phyloP scores from a whole-genome alignment of 441 rosid species.

The California macrophylla region DNA sequence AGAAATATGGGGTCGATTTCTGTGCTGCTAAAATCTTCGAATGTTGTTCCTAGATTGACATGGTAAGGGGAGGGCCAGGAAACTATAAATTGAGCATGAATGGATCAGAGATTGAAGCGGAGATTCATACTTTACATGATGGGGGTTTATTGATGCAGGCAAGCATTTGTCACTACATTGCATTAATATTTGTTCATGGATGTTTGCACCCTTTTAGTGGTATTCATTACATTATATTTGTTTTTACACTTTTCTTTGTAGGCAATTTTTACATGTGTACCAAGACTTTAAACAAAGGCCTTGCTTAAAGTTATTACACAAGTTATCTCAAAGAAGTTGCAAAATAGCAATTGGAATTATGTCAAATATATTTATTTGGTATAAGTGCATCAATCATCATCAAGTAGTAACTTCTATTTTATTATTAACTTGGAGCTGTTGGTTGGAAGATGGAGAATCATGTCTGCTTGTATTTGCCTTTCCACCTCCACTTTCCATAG shows the following conservation, averaged over 20 bases:
- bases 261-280: neutral
- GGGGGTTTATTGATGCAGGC: conserved; percentile 99
- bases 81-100: conserved; percentile 87
- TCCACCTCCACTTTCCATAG: neutral
- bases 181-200: conserved; percentile 13
- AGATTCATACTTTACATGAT: conserved; percentile 94
- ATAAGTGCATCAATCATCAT: neutral
- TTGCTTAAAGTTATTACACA: neutral
- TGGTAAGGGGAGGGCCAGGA: conserved; percentile 92
- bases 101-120: conserved; percentile 85
- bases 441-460: neutral
- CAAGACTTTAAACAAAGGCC: neutral
- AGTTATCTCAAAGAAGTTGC: neutral
- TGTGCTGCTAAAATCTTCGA: conserved; percentile 3
- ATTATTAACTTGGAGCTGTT: neutral
- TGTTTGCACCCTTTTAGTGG: conserved; percentile 8
- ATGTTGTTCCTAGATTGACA: conserved; percentile 58
- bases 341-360: neutral
- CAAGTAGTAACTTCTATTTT: neutral
- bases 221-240: neutral
- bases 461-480: neutral
- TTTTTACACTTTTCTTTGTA: neutral
- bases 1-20: neutral
- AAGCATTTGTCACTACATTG: conserved; percentile 25
- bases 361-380: neutral